Conservation (phyloP, 148 eudicot genomes). For the Spergularia marina region DNA sequence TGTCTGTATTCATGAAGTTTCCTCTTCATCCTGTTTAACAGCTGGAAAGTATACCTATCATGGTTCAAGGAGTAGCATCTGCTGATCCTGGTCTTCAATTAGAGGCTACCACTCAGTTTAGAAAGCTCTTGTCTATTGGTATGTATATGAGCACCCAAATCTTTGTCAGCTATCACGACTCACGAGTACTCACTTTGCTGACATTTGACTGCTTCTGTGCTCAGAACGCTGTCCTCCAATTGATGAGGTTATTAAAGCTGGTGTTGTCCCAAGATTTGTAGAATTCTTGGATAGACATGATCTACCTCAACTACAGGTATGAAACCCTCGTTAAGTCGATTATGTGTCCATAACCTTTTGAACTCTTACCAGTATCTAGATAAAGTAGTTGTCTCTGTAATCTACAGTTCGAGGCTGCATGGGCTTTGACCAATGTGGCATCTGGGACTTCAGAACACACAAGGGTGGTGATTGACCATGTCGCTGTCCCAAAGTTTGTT, state of each 20-base stretch:
- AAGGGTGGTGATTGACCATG: conserved; percentile 74
- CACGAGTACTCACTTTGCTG: conserved; percentile 3
- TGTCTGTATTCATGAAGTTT: not conserved
- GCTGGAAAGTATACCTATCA: conserved; percentile 79
- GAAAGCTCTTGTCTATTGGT: conserved; percentile 89
- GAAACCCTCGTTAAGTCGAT: conserved; percentile 8
- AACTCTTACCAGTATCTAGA: not conserved
- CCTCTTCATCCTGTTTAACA: conserved; percentile 30
- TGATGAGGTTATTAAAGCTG: conserved; percentile 83
- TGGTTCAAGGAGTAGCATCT: conserved; percentile 89
- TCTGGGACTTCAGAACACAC: conserved; percentile 97
- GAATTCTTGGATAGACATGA: conserved; percentile 83
- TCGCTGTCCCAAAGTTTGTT: conserved; percentile 86
- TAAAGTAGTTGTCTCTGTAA: conserved; percentile 9
- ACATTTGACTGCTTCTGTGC: conserved; percentile 23
- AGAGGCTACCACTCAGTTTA: conserved; percentile 81
- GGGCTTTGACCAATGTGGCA: conserved; percentile 95
- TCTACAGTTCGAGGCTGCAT: conserved; percentile 88
- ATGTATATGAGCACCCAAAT: conserved; percentile 8
- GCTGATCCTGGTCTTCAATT: conserved; percentile 76
- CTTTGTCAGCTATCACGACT: conserved; percentile 6
- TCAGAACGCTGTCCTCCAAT: conserved; percentile 87
- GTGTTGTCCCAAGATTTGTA: conserved; percentile 82
- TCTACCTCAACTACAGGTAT: conserved; percentile 82
- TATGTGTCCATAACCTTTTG: not conserved